Conservation (phyloP, 768 basidiomycete genomes). For the Auricularia auricula-judae region DNA sequence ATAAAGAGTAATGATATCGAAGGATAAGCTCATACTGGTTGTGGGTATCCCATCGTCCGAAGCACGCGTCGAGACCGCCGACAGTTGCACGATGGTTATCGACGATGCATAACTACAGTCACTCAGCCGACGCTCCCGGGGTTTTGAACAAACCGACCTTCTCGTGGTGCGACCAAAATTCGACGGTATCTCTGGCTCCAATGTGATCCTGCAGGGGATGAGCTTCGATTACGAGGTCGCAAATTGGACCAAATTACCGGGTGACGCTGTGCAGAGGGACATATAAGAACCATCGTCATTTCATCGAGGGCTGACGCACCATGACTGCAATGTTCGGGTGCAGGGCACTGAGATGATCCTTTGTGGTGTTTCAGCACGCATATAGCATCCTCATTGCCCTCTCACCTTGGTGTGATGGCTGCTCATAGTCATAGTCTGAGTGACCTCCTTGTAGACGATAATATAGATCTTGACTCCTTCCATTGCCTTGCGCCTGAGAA, state of each 20-base stretch:
- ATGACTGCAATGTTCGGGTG: constrained; percentile 84
- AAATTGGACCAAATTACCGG: constrained; percentile 24
- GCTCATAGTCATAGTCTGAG: constrained; percentile 83
- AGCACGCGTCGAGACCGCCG: constrained; percentile 92
- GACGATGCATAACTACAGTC: constrained; percentile 33
- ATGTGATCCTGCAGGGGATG: background rate
- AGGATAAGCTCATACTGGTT: constrained; percentile 32
- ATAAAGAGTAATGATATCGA: background rate
- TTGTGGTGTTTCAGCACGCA: background rate
- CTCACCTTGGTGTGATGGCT: constrained; percentile 73
- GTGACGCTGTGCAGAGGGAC: constrained; percentile 37
- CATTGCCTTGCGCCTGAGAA: constrained; percentile 81
- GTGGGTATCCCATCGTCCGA: constrained; percentile 94
- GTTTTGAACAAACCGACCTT: constrained; percentile 31
- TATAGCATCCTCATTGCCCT: background rate
- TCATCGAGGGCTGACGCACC: constrained; percentile 13
- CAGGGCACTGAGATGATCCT: constrained; percentile 69
- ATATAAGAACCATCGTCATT: background rate
- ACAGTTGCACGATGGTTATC: constrained; percentile 81
- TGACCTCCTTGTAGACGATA: constrained; percentile 93
- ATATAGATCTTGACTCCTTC: constrained; percentile 88
- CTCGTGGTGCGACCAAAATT: constrained; percentile 91
- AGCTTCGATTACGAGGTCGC: background rate
- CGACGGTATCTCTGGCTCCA: constrained; percentile 40
- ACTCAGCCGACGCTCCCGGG: background rate